Percentiles rank a stretch among this genome's conserved stretches.
phyloP scores from a whole-genome alignment of 345 rosid genomes.

The Euphorbia tirucalli region DNA sequence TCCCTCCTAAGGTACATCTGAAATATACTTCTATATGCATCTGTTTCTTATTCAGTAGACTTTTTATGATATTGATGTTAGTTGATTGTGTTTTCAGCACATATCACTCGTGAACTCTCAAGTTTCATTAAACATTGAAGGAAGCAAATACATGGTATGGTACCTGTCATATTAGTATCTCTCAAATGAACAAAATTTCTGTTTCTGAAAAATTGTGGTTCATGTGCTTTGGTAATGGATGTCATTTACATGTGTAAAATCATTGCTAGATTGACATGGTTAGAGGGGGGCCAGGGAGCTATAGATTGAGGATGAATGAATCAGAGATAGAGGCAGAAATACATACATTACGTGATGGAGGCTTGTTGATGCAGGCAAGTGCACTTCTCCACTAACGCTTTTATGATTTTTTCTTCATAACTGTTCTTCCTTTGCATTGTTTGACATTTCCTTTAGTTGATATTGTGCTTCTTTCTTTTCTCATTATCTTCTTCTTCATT shows the following conservation, averaged over 20 bases:
- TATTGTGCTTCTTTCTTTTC: not conserved
- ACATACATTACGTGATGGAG: slow-evolving; percentile 98
- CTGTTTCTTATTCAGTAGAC: slow-evolving; percentile 7
- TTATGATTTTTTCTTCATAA: slow-evolving; percentile 18
- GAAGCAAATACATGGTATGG: slow-evolving; percentile 92
- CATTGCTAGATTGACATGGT: slow-evolving; percentile 77
- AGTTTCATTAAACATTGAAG: slow-evolving; percentile 97
- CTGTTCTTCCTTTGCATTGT: not conserved
- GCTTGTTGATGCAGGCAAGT: slow-evolving; percentile 97
- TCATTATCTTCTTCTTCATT: not conserved
- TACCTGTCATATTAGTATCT: slow-evolving; percentile 13
- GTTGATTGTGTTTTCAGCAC: slow-evolving; percentile 57
- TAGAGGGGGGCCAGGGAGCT: slow-evolving; percentile 95
- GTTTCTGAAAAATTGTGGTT: slow-evolving; percentile 5
- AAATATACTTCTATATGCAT: not conserved
- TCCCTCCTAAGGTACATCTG: slow-evolving; percentile 87
- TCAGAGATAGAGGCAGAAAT: slow-evolving; percentile 96
- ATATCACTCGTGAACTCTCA: slow-evolving; percentile 94
- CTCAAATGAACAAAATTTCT: not conserved
- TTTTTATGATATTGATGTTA: slow-evolving; percentile 20
- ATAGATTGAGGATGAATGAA: slow-evolving; percentile 76
- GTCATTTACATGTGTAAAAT: slow-evolving; percentile 17
- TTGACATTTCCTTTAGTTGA: not conserved
- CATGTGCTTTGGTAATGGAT: slow-evolving; percentile 3
- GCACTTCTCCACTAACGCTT: not conserved